phyloP scores from a whole-genome alignment of 2,329 filamentous ascomycete genomes.

The Apiospora saccharicola region DNA sequence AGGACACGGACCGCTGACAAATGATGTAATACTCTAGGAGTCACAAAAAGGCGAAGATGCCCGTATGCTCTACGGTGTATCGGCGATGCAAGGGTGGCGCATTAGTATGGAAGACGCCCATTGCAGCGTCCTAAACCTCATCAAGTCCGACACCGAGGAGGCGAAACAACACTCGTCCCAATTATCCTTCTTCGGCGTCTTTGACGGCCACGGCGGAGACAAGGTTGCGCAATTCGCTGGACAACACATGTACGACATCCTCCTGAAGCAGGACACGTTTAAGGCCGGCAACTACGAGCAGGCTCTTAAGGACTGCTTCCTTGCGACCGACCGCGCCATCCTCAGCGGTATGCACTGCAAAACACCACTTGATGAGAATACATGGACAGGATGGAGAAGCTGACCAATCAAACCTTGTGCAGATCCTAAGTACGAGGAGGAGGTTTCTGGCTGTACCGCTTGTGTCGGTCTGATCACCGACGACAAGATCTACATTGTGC shows the following conservation, averaged over 20 bases:
- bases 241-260: constrained; percentile 91
- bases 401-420: constrained; percentile 29
- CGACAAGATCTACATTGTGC: constrained; percentile 93
- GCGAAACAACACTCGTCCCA: constrained; percentile 72
- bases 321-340: constrained; percentile 95
- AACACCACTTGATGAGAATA: background rate
- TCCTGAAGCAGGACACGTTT: constrained; percentile 94
- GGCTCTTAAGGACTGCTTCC: constrained; percentile 94
- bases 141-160: constrained; percentile 62
- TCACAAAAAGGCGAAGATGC: constrained; percentile 94
- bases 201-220: constrained; percentile 96
- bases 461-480: constrained; percentile 88
- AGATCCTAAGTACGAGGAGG: constrained; percentile 98
- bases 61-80: constrained; percentile 89
- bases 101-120: constrained; percentile 99
- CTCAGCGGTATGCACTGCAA: constrained; percentile 75
- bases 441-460: constrained; percentile 97
- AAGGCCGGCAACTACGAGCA: constrained; percentile 91
- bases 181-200: constrained; percentile 96
- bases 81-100: constrained; percentile 99
- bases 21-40: constrained; percentile 59
- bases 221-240: constrained; percentile 95
- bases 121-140: constrained; percentile 86
- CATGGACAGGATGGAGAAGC: constrained; percentile 9
- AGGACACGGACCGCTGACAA: constrained; percentile 16